Base-by-base conservation (phyloP, 192 early-diverging fungal species). In the Coemansia sp. region DNA sequence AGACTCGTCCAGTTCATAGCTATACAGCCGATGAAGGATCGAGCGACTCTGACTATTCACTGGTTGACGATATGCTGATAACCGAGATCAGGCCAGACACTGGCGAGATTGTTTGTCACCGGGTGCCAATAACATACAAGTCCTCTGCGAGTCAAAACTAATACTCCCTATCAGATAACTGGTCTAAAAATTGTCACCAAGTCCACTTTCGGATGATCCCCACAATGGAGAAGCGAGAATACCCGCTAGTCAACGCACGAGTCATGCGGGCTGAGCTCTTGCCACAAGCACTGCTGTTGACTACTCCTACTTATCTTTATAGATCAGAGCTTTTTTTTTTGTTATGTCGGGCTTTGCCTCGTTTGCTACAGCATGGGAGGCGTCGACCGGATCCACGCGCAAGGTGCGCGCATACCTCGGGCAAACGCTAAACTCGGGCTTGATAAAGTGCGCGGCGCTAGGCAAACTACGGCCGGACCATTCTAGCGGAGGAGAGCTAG, bases 321-420 rank as follows among this genome's bases (percentile, higher is more conserved):
- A 47, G 43, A 47, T 20, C 43, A 38, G 34, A 35, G 9, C n/a
- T 38, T 65, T 48, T 50, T 34, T 31, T 31, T 41, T 35, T 3
- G 33, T 47, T 23, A 76, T 78, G 70, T 59, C 66, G 28, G 53
- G 18, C 1, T 36, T 65, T 4, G 25, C 52, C 35, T 52, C 62
- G 48, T 68, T 63, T 38, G 23, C n/a, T 18, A 47, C 69, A 6
- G 70, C 75, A 13, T 77, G 75, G 75, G 66, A 71, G 10, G 60
- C 59, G 11, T 41, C 56, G 20, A 47, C 39, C 16, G 21, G 57
- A 26, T 52, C 28, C 23, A 20, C 25, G 5, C 12, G 34, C 3
- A 25, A 11, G 1, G 55, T 73, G 28, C 43, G 41, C 16, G 72
- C 56, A 20, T 79, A 68, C 18, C 62, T 63, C 20, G 57, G 60